phyloP scores from a whole-genome alignment of 352 stramenopile species.

The Pythium aristosporum region DNA sequence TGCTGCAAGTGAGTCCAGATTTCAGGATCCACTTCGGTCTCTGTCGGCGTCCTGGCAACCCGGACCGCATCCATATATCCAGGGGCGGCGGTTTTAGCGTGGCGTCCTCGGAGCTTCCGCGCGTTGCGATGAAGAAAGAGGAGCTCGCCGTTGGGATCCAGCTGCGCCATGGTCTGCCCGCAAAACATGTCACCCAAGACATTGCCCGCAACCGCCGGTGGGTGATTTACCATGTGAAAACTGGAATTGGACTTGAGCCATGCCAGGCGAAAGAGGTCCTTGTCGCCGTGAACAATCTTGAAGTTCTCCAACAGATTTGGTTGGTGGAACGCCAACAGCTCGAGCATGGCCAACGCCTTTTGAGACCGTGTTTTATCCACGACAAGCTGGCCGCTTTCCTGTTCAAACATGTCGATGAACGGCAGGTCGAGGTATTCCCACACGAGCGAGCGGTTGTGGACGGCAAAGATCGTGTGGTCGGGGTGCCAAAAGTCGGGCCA shows the following conservation, averaged over 20 bases:
- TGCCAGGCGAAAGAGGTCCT: conserved; percentile 77
- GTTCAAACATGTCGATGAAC: conserved; percentile 77
- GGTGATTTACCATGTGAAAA: conserved; percentile 63
- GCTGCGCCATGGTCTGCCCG: conserved; percentile 78
- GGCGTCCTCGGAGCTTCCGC: conserved; percentile 61
- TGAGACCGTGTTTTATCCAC: conserved; percentile 44
- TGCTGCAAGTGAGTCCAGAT: conserved; percentile 70
- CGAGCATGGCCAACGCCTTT: conserved; percentile 48
- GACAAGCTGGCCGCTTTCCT: conserved; percentile 77
- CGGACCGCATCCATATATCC: background rate
- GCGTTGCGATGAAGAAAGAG: conserved; percentile 77
- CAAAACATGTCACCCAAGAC: conserved; percentile 51
- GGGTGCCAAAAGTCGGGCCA: conserved; percentile 83
- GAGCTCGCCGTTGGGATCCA: conserved; percentile 45
- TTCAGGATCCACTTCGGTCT: conserved; percentile 33
- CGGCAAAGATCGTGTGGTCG: conserved; percentile 67
- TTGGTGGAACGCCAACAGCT: conserved; percentile 62
- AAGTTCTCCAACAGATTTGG: conserved; percentile 61
- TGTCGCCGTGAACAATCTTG: conserved; percentile 70
- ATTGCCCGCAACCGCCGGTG: conserved; percentile 41
- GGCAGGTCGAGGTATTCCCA: conserved; percentile 65
- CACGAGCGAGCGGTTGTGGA: conserved; percentile 54
- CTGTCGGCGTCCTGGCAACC: background rate
- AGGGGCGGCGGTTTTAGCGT: background rate
- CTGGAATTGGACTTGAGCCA: conserved; percentile 67